Conservation (phyloP, 2,329 filamentous ascomycete species). For the Microsporum canis region DNA sequence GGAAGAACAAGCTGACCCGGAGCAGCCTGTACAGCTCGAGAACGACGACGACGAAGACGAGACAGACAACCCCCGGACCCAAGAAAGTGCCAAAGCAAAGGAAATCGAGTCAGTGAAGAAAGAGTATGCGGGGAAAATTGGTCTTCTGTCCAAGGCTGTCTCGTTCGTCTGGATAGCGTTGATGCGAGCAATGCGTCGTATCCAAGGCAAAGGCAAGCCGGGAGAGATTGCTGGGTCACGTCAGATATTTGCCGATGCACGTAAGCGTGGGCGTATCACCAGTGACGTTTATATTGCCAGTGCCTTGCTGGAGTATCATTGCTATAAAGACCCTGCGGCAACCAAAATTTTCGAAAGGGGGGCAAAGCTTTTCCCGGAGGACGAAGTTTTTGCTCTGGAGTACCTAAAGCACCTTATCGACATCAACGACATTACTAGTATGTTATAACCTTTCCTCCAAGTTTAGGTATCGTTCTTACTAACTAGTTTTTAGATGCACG, state of each 20-base stretch:
- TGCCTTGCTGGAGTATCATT: slow-evolving; percentile 85
- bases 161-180: slow-evolving; percentile 92
- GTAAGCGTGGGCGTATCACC: slow-evolving; percentile 74
- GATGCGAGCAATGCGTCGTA: slow-evolving; percentile 83
- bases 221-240: slow-evolving; percentile 62
- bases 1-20: slow-evolving; percentile 42
- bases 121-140: slow-evolving; percentile 60
- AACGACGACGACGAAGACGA: slow-evolving; percentile 40
- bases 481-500: slow-evolving; percentile 58
- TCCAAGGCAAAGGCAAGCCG: slow-evolving; percentile 72
- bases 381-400: slow-evolving; percentile 85
- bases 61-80: slow-evolving; percentile 37
- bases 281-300: slow-evolving; percentile 93
- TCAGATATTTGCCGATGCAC: slow-evolving; percentile 78
- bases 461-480: neutral
- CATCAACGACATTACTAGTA: slow-evolving; percentile 86
- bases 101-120: slow-evolving; percentile 50
- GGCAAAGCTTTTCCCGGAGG: slow-evolving; percentile 82
- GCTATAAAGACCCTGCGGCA: slow-evolving; percentile 86
- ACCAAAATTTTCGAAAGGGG: slow-evolving; percentile 94
- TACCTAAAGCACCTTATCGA: slow-evolving; percentile 91
- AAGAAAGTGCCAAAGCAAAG: slow-evolving; percentile 41
- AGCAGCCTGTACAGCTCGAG: slow-evolving; percentile 23
- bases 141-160: slow-evolving; percentile 69
- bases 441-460: slow-evolving; percentile 29